Percentiles rank a stretch among this genome's conserved stretches.
These are phyloP conservation scores for Solanum microdontum DNA, from an alignment of 257 asterid species.

Conservation along the genomic window DNA sequence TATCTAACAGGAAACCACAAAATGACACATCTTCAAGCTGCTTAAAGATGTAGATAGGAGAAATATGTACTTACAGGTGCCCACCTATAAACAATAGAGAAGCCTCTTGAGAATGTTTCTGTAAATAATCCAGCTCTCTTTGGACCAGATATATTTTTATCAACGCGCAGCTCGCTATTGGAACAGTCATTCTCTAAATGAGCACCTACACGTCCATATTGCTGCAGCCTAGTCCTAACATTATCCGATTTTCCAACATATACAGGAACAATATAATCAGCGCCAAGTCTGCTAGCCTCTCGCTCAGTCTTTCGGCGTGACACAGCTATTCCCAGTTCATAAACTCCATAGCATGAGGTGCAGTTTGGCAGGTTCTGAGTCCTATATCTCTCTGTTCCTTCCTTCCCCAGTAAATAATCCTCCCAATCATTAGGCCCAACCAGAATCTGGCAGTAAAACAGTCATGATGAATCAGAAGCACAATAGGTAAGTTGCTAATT, in stretches of 20 bases:
- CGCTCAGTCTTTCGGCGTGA: slow-evolving; percentile 17
- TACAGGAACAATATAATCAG: slow-evolving; percentile 50
- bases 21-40: not conserved
- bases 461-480: not conserved
- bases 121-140: slow-evolving; percentile 43
- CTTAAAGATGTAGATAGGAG: not conserved
- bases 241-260: slow-evolving; percentile 91
- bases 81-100: slow-evolving; percentile 70
- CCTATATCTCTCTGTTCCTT: slow-evolving; percentile 75
- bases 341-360: slow-evolving; percentile 63
- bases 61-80: slow-evolving; percentile 62
- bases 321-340: slow-evolving; percentile 66
- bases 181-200: slow-evolving; percentile 60
- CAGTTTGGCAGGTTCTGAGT: slow-evolving; percentile 71
- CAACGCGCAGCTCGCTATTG: not conserved
- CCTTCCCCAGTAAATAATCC: slow-evolving; percentile 45
- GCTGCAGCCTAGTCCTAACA: slow-evolving; percentile 77
- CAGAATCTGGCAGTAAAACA: slow-evolving; percentile 42
- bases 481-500: not conserved
- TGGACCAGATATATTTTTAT: not conserved
- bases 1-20: not conserved
- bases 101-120: slow-evolving; percentile 55
- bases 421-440: slow-evolving; percentile 75
- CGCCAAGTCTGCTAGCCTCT: slow-evolving; percentile 34
- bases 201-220: slow-evolving; percentile 89